Evolutionary conservation across 768 basidiomycete species (phyloP), one percentile per base, ranked within the genome.

Genomic region (Saitozyma podzolica): DNA sequence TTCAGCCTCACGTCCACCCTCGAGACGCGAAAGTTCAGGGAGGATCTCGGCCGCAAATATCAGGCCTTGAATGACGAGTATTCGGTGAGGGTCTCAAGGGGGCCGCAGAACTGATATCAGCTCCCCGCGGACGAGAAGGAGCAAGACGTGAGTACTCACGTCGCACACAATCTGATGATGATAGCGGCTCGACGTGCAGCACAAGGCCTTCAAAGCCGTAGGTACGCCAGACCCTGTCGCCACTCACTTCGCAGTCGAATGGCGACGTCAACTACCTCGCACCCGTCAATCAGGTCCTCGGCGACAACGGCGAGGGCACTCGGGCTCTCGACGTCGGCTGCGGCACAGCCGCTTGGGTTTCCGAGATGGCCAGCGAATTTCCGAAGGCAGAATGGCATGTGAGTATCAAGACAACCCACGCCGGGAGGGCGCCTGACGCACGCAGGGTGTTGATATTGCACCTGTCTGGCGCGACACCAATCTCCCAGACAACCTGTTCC

Each of bases 351-450:
- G 9, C 0, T 37, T 65, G 67, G 67, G 54, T 57, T 1, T 56
- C 65, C 42, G 67, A 68, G 50, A 68, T 68, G 60, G 67, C 67
- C 6, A 45, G 50, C 29, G 67, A 68, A 39, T 68, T 62, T 49
- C 67, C 67, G 0, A 17, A 54, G 0, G 63, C 60, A 16, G 61
- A 29, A 29, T 29, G 29, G 29, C 29, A 29, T 29, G 29, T 29
- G 29, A 29, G 29, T 29, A 29, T 5, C 2, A 29, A 5, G 29
- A 29, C 29, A 29, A 29, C 29, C 29, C 29, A 29, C 29, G 29
- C 29, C 29, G 29, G 2, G 29, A 29, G 29, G 29, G 29, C 29
- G 29, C 5, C 29, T 29, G 5, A 29, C 29, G 29, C 29, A 5
- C 29, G 29, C 5, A 29, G 29, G 29, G 29, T 29, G 29, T 29